phyloP scores from a whole-genome alignment of 768 basidiomycete species.

The Amanita polypyramis region DNA sequence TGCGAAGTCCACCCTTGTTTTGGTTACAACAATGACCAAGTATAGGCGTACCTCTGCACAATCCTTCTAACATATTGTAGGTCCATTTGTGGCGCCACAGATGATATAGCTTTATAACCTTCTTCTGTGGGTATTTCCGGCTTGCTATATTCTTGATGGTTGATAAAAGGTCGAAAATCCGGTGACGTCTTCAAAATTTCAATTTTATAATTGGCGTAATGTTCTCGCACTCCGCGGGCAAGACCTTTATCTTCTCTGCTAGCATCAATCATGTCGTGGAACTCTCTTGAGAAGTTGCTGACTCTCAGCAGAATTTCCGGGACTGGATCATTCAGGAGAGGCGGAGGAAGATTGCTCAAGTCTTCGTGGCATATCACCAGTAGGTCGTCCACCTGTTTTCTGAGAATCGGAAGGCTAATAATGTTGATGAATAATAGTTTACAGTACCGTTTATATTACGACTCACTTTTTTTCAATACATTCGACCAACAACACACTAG shows the following conservation, averaged over 20 bases:
- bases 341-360: constrained; percentile 29
- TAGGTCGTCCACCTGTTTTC: constrained; percentile 25
- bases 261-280: constrained; percentile 19
- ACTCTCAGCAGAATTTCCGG: constrained; percentile 36
- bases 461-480: constrained; percentile 47
- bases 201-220: constrained; percentile 23
- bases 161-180: constrained; percentile 23
- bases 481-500: constrained; percentile 40
- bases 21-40: not conserved
- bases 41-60: not conserved
- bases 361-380: constrained; percentile 24
- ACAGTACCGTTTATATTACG: not conserved
- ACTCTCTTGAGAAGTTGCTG: constrained; percentile 31
- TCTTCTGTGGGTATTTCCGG: not conserved
- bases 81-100: constrained; percentile 9
- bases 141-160: not conserved
- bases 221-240: constrained; percentile 22
- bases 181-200: constrained; percentile 29
- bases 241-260: constrained; percentile 21
- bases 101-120: not conserved
- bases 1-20: not conserved
- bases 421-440: constrained; percentile 11
- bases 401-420: constrained; percentile 39
- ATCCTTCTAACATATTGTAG: constrained; percentile 18
- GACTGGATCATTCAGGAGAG: constrained; percentile 26